These are phyloP conservation scores for Mycena leptocephala DNA, from an alignment of 768 basidiomycete species.

Conservation along the genomic window DNA sequence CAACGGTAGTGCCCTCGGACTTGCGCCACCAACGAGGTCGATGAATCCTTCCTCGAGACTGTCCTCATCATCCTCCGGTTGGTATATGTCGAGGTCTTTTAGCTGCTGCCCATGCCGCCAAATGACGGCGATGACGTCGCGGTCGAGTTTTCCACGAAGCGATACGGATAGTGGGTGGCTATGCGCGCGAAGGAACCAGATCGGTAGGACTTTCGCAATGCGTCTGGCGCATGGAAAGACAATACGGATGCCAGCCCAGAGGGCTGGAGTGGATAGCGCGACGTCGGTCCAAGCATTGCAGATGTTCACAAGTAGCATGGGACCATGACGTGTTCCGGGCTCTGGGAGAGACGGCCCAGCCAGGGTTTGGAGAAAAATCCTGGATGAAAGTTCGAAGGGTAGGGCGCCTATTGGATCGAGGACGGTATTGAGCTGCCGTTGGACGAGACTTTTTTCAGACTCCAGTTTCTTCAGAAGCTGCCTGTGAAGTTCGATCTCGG, in stretches of 20 bases:
- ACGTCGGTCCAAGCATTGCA: slow-evolving; percentile 8
- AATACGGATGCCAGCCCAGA: background rate
- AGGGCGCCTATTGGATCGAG: background rate
- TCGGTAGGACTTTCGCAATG: background rate
- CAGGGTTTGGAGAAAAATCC: background rate
- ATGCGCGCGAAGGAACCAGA: background rate
- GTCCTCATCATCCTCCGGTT: background rate
- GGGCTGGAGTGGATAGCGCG: too few species aligned
- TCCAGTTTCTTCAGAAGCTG: background rate
- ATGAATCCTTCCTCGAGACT: background rate
- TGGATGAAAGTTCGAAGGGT: background rate
- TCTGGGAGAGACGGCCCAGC: background rate
- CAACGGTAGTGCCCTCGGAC: background rate
- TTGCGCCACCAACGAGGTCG: background rate
- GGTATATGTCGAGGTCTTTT: background rate
- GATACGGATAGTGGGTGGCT: background rate
- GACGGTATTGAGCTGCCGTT: background rate
- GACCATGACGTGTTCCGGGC: background rate
- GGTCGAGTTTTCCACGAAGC: background rate
- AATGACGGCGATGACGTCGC: background rate
- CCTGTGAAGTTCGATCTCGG: too few species aligned
- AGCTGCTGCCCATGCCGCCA: background rate
- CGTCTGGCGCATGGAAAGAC: background rate
- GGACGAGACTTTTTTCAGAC: background rate
- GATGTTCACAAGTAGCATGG: background rate